Base-by-base conservation (phyloP, 768 basidiomycete genomes). In the Lentinula detonsa region DNA sequence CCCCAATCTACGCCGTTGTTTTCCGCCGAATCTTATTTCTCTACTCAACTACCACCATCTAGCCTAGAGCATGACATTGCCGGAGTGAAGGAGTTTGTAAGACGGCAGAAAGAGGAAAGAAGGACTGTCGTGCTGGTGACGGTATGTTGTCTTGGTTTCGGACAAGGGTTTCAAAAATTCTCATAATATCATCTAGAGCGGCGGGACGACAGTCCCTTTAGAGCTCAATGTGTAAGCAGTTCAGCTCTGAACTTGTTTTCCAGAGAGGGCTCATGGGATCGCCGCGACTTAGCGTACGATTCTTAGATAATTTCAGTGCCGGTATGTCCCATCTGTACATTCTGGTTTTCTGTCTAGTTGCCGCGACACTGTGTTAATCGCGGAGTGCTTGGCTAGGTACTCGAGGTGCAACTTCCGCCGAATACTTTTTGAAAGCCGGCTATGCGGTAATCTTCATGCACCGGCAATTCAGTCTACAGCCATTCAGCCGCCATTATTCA, bases 361-460 rank as follows among this genome's bases (percentile, higher is more conserved):
- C 48, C 31, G 57, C 50, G 61, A 37, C 63, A 56, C 58, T 55
- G 34, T 49, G 37, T 7, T 50, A 5, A 35, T n/a, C 56, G 49
- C 9, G 9, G 9, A 11, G 40, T 45, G 59, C 42, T 8, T 65
- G n/a, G 60, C 23, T 60, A 92, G 95, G 96, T 57, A 99, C 97
- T 18, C 83, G 97, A 69, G 97, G 97, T 46, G 93, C 97, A 34
- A 95, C 96, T 0, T 98, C 97, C 18, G 96, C 97, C 2, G 97
- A 99, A 74, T 97, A 98, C 76, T 98, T 99, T 72, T 84, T 98
- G 62, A 85, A 89, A 67, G 87, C 91, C 6, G 91, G 89, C 60
- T 98, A 98, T 77, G 95, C 95, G 28, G 97, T 99, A 72, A 94
- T 99, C 66, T 99, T 99, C 78, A 91, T 99, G 85, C 96, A 99